Percentiles rank a stretch among this genome's conserved stretches.
phyloP scores from a whole-genome alignment of 2,329 filamentous ascomycete species.

The Helminthosporium solani region DNA sequence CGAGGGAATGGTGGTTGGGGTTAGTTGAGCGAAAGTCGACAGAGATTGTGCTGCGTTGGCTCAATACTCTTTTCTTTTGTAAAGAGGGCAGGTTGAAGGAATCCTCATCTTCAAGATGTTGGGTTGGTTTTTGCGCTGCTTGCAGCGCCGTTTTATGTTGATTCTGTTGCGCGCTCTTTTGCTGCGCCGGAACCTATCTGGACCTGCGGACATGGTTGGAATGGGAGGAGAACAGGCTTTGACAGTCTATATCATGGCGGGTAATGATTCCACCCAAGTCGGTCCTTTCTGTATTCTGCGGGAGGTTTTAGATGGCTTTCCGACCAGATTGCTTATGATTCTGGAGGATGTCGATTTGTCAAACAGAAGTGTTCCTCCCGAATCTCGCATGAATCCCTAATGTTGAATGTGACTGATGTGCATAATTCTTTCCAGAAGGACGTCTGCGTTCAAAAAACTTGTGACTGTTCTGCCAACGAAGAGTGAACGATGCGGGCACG shows the following conservation, averaged over 20 bases:
- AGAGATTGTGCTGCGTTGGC: conserved; percentile 36
- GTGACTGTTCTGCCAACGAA: not conserved
- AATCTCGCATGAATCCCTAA: conserved; percentile 7
- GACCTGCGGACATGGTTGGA: conserved; percentile 12
- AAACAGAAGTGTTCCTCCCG: conserved; percentile 25
- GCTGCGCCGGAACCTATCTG: conserved; percentile 23
- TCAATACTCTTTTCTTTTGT: conserved; percentile 5
- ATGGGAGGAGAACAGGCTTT: conserved; percentile 1
- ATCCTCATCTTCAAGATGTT: conserved; percentile 44
- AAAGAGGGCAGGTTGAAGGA: conserved; percentile 25
- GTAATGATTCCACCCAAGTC: conserved; percentile 4
- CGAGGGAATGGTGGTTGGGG: too few relatives aligned
- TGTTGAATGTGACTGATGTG: too few relatives aligned
- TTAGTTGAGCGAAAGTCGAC: conserved; percentile 37
- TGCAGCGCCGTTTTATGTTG: conserved; percentile 31
- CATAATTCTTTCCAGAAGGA: too few relatives aligned
- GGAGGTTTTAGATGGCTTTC: conserved; percentile 11
- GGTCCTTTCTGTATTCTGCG: conserved; percentile 12
- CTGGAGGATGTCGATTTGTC: conserved; percentile 25
- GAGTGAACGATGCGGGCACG: conserved; percentile 10
- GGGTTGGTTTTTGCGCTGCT: conserved; percentile 41
- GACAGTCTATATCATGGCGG: not conserved
- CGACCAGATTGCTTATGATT: conserved; percentile 14
- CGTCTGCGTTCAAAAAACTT: too few relatives aligned
- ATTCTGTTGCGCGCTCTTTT: conserved; percentile 30